Percentiles rank a stretch among this genome's conserved stretches.
These are phyloP conservation scores for Mycena leptocephala DNA, from an alignment of 768 basidiomycete genomes.

Conservation along the genomic window DNA sequence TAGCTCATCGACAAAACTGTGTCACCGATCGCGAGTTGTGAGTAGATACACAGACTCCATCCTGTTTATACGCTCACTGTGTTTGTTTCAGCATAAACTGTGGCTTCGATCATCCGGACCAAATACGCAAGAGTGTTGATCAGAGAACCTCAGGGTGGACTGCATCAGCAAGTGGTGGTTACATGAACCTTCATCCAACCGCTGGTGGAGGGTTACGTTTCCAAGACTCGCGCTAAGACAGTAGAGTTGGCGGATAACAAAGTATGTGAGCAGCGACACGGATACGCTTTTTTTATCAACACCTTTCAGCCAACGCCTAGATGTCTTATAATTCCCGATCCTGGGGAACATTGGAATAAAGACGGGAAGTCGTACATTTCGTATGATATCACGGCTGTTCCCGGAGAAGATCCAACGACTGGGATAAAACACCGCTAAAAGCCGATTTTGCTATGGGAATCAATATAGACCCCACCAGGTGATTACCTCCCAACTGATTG, in stretches of 20 bases:
- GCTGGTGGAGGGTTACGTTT: neutral
- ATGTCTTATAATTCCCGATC: conserved; percentile 9
- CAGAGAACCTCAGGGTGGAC: neutral
- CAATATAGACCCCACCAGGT: neutral
- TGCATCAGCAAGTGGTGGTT: neutral
- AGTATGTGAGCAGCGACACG: neutral
- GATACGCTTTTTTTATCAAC: neutral
- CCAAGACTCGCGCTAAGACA: neutral
- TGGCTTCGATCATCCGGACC: conserved; percentile 17
- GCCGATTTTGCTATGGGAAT: conserved; percentile 13
- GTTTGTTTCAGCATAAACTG: conserved; percentile 7
- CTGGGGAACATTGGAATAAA: conserved; percentile 20
- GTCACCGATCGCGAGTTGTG: conserved; percentile 12
- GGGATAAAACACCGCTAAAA: neutral
- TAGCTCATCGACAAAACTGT: conserved; percentile 3
- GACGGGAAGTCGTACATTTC: conserved; percentile 8
- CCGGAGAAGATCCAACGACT: neutral
- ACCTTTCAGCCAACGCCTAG: conserved; percentile 2
- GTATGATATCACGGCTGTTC: conserved; percentile 15
- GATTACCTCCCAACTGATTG: neutral
- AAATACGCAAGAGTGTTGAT: conserved; percentile 3
- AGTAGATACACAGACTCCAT: neutral
- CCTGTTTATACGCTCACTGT: neutral
- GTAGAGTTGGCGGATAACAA: neutral
- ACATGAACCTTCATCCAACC: neutral